Evolutionary conservation across 2,329 filamentous ascomycete species (phyloP).

Genomic region (Chrysoporthe austroafricana): DNA sequence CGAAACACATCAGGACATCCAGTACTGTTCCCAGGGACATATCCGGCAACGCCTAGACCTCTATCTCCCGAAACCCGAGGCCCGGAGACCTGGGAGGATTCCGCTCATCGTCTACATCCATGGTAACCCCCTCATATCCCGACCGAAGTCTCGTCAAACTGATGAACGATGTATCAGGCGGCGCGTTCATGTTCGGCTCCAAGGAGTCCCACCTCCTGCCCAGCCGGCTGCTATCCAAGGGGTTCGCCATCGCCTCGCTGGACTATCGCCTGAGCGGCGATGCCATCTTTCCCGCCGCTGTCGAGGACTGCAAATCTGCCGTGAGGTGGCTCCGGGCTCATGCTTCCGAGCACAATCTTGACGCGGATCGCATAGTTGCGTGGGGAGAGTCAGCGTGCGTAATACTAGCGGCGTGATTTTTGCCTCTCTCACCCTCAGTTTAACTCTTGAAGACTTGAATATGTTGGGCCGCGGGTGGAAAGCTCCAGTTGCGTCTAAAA

Average conservation of each 20-base stretch:
- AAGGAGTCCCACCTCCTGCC: slow-evolving; percentile 25
- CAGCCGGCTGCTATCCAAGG: slow-evolving; percentile 21
- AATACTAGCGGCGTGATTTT: neutral
- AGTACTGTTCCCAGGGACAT: slow-evolving; percentile 23
- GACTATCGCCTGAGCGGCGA: slow-evolving; percentile 29
- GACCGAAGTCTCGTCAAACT: neutral
- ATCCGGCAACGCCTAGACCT: slow-evolving; percentile 26
- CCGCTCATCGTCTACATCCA: slow-evolving; percentile 27
- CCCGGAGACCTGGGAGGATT: neutral
- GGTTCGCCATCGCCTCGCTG: slow-evolving; percentile 25
- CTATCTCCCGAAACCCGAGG: slow-evolving; percentile 22
- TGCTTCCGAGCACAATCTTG: slow-evolving; percentile 17
- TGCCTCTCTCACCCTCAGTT: neutral
- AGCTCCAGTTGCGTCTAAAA: neutral
- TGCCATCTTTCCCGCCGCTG: slow-evolving; percentile 23
- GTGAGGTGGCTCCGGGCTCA: slow-evolving; percentile 27
- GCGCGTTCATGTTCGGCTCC: slow-evolving; percentile 26
- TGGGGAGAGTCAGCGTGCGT: slow-evolving; percentile 26
- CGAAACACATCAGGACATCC: slow-evolving; percentile 22
- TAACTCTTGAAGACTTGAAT: neutral
- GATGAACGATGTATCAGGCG: slow-evolving; percentile 6
- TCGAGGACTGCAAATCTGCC: slow-evolving; percentile 29
- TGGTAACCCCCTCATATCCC: neutral
- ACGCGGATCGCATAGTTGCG: slow-evolving; percentile 22
- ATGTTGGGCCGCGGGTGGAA: neutral